Evolutionary conservation across 768 basidiomycete genomes (phyloP).

Genomic region (Boletellus emodensis): DNA sequence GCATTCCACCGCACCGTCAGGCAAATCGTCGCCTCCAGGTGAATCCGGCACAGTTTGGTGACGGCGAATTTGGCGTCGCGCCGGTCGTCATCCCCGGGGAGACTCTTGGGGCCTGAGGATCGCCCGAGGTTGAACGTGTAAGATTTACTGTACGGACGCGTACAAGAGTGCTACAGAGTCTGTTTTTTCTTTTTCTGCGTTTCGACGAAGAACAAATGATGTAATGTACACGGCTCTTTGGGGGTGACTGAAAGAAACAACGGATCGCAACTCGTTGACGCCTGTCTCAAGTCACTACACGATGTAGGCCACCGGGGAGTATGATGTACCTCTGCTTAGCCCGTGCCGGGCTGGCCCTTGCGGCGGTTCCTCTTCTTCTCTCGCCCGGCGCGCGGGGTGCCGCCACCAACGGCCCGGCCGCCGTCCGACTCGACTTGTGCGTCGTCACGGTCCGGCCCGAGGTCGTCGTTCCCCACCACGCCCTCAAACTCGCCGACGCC

Average conservation of each 20-base stretch:
- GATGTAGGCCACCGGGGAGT: neutral
- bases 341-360: slow-evolving; percentile 16
- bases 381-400: no score
- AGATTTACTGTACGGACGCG: neutral
- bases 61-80: slow-evolving; percentile 25
- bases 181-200: no score
- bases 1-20: slow-evolving; percentile 4
- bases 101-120: slow-evolving; percentile 20
- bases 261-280: slow-evolving; percentile 11
- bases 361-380: no score
- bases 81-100: slow-evolving; percentile 28
- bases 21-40: neutral
- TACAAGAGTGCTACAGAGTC: neutral
- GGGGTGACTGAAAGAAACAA: neutral
- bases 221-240: neutral
- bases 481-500: slow-evolving; percentile 33
- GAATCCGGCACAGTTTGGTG: no score
- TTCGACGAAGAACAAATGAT: no score
- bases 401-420: slow-evolving; percentile 16
- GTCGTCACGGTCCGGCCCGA: slow-evolving; percentile 22
- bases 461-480: slow-evolving; percentile 27
- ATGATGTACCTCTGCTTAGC: neutral
- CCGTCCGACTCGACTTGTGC: no score
- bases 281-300: neutral
- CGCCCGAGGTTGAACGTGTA: slow-evolving; percentile 1